phyloP scores from a whole-genome alignment of 1,284 basidiomycete genomes.

The Ceratobasidium theobromae region DNA sequence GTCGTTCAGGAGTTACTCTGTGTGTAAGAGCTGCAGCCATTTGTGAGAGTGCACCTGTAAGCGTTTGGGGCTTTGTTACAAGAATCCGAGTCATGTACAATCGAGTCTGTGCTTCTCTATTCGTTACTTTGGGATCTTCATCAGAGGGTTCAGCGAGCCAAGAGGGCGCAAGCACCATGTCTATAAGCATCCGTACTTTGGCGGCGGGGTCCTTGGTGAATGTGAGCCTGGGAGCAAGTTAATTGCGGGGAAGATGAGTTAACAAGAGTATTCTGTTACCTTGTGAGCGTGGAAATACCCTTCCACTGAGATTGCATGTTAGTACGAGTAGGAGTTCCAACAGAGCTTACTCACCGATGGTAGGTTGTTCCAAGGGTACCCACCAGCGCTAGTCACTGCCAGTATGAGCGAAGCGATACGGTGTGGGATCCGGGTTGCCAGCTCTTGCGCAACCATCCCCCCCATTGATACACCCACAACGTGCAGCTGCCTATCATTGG shows the following conservation, averaged over 20 bases:
- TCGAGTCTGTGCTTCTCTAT: constrained; percentile 57
- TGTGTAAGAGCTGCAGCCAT: constrained; percentile 74
- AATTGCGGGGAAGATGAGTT: neutral
- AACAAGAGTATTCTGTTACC: constrained; percentile 37
- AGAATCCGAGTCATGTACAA: constrained; percentile 55
- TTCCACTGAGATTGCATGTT: constrained; percentile 46
- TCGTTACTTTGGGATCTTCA: constrained; percentile 60
- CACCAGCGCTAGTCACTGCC: constrained; percentile 70
- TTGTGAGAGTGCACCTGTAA: constrained; percentile 70
- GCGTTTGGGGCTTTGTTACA: constrained; percentile 60
- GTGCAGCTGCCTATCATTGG: constrained; percentile 58
- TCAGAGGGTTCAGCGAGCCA: constrained; percentile 59
- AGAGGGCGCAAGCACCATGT: constrained; percentile 61
- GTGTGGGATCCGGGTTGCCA: constrained; percentile 65
- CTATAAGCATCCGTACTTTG: constrained; percentile 57
- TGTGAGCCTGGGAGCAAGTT: constrained; percentile 43
- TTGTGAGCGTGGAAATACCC: constrained; percentile 48
- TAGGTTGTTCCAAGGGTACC: constrained; percentile 56
- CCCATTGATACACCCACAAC: constrained; percentile 80
- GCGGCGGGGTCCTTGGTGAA: constrained; percentile 53
- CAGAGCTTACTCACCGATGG: constrained; percentile 53
- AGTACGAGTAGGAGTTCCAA: constrained; percentile 12
- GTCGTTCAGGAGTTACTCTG: constrained; percentile 56
- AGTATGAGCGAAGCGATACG: constrained; percentile 68
- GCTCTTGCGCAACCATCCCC: constrained; percentile 79